Percentiles rank a stretch among this genome's conserved stretches.
These are phyloP conservation scores for Barnettozyma botsteinii DNA, from an alignment of 805 yeast genomes.

Conservation along the genomic window DNA sequence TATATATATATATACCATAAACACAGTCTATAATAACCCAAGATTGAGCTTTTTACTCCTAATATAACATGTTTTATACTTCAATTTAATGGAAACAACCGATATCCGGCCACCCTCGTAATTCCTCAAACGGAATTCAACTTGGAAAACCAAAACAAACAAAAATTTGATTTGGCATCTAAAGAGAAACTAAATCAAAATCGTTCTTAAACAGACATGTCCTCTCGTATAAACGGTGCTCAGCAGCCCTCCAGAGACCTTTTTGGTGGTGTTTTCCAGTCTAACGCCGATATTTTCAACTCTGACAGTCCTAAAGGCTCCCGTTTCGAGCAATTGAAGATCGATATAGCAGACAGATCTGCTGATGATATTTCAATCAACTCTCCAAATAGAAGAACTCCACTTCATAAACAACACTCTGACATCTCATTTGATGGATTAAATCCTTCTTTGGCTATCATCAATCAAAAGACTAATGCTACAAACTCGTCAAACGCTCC, in stretches of 20 bases:
- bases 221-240: slow-evolving; percentile 15
- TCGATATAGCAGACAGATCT: slow-evolving; percentile 17
- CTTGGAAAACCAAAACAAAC: slow-evolving; percentile 1
- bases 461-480: slow-evolving; percentile 20
- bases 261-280: slow-evolving; percentile 22
- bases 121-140: no score
- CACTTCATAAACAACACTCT: slow-evolving; percentile 19
- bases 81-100: no score
- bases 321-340: slow-evolving; percentile 20
- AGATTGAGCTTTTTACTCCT: no score
- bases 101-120: neutral
- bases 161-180: neutral
- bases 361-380: slow-evolving; percentile 17
- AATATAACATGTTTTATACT: no score
- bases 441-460: slow-evolving; percentile 19
- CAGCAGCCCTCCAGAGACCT: slow-evolving; percentile 21
- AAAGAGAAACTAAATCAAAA: no score
- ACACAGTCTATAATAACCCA: no score
- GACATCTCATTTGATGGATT: slow-evolving; percentile 16
- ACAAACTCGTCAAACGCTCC: slow-evolving; percentile 19
- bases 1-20: no score
- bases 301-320: slow-evolving; percentile 14
- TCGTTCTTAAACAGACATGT: no score
- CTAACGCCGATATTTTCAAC: slow-evolving; percentile 21
- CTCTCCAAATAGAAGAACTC: slow-evolving; percentile 25